Evolutionary conservation across 768 basidiomycete species (phyloP), one percentile per base, ranked within the genome.

Genomic region (Plicaturopsis crispa): DNA sequence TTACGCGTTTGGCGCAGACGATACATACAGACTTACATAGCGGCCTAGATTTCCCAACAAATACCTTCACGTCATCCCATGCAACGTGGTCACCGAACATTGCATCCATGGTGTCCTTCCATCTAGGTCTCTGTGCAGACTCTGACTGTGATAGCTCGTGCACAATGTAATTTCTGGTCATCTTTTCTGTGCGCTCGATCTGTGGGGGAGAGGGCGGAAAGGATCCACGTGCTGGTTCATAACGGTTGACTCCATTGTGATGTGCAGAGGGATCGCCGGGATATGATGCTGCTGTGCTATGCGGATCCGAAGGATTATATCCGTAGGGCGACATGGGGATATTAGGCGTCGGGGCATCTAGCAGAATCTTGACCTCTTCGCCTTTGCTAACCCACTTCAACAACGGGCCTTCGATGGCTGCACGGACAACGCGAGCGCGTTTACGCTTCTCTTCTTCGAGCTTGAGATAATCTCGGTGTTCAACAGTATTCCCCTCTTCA

Each of bases 61-160:
- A 85, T 5, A 81, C 80, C 43, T 69, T 75, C 16, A 85, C 41
- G 20, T 80, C 72, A 36, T 84, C 78, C 86, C 86, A 97, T 34
- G 80, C 71, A 6, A 82, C 80, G 48, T 93, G 83, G 36, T 84
- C 69, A 2, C 93, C 91, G 48, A 97, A 89, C 64, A 94, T 69
- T 2, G 87, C 80, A 5, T 69, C 50, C 81, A 92, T 85, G 8
- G 83, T 88, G 21, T 82, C 75, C 33, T 61, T 66, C 83, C 85
- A 84, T 1, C 57, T 51, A 0, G 84, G 80, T 41, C 76, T 75
- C 1, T 63, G 56, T 1, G 59, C 56, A 4, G 62, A 63, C 17
- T 67, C 59, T 2, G 57, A 52, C 44, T 82, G 75, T 2, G 60
- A 64, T 31, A 57, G 35, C 47, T 85, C 82, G 49, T 87, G 80